Evolutionary conservation across 768 basidiomycete species (phyloP), one percentile per base, ranked within the genome.

Genomic region (Boletus vinaceobasis): DNA sequence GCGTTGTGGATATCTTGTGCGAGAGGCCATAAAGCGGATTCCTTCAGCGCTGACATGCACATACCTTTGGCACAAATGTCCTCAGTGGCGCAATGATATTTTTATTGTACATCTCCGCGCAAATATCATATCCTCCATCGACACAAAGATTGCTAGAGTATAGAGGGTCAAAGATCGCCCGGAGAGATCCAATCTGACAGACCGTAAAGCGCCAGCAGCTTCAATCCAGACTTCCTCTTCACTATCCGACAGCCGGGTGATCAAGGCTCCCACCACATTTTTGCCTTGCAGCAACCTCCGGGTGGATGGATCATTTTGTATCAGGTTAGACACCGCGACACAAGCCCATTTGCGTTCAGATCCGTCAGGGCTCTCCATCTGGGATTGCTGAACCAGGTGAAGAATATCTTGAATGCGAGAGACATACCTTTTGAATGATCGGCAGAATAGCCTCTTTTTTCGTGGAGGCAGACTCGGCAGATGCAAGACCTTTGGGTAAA

Each of bases 61-160:
- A 39, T 59, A 90, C 93, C 76, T 92, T 93, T 7, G 88, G 86
- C 17, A 93, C 77, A 62, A 92, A 90, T 0, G 80, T 78, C 61
- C 78, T 84, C 54, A 93, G 71, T 3, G 90, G 90, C 7, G 85
- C 79, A 47, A 97, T 75, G 43, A 97, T 86, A 61, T 90, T 91
- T 75, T 97, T 97, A 71, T 98, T 97, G 74, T 88, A 95, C 91
- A 98, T 95, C 71, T 97, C 93, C 1, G 89, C 92, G 63, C 94
- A 95, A 44, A 97, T 89, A 60, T 97, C 93, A 66, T 91, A 90
- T 48, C 95, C 95, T 15, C 94, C 95, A 66, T 98, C 95, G 64
- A 98, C 87, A 64, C 92, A 93, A 14, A 98, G 72, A 74, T 97
- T 98, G 58, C 94, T 97, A 64, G 33, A 50, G 10, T n/a, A 38